Conservation (phyloP, 2,329 filamentous ascomycete species). For the Lecanicillium sp. region DNA sequence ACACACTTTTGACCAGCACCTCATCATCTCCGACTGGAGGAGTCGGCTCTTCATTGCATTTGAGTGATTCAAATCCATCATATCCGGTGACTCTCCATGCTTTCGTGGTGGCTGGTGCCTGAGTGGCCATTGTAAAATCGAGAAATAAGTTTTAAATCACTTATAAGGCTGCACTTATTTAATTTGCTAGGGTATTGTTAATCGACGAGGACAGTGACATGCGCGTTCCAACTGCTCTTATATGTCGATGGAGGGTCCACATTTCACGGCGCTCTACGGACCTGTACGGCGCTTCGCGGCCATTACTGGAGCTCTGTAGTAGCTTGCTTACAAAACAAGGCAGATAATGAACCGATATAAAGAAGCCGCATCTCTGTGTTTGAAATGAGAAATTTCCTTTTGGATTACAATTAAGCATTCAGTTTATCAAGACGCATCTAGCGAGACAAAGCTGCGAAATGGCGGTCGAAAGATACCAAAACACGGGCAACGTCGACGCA, state of each 20-base stretch:
- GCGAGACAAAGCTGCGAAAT: neutral
- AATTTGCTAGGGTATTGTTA: too few relatives aligned
- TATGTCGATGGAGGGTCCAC: too few relatives aligned
- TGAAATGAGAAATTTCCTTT: too few relatives aligned
- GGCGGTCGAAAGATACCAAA: constrained; percentile 1
- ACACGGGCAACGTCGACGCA: neutral
- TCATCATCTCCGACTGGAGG: constrained; percentile 8
- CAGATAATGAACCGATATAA: neutral
- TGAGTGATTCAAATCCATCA: constrained; percentile 4
- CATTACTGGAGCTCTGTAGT: too few relatives aligned
- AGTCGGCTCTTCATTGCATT: constrained; percentile 1
- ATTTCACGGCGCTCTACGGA: neutral
- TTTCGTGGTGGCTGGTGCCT: neutral
- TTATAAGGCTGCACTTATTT: neutral
- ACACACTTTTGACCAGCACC: constrained; percentile 9
- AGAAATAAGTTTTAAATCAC: neutral
- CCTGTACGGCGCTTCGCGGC: neutral
- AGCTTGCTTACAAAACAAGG: neutral
- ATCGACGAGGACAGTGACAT: too few relatives aligned
- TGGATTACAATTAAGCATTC: neutral
- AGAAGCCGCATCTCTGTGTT: neutral
- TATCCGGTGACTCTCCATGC: constrained; percentile 7
- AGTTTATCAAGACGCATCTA: neutral
- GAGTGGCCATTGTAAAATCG: neutral
- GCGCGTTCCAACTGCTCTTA: too few relatives aligned